A percentile compares a stretch with the other conserved stretches of the same genome.
These are phyloP conservation scores for Musa itinerans DNA, from an alignment of 176 grass and related monocot species.

Conservation along the genomic window DNA sequence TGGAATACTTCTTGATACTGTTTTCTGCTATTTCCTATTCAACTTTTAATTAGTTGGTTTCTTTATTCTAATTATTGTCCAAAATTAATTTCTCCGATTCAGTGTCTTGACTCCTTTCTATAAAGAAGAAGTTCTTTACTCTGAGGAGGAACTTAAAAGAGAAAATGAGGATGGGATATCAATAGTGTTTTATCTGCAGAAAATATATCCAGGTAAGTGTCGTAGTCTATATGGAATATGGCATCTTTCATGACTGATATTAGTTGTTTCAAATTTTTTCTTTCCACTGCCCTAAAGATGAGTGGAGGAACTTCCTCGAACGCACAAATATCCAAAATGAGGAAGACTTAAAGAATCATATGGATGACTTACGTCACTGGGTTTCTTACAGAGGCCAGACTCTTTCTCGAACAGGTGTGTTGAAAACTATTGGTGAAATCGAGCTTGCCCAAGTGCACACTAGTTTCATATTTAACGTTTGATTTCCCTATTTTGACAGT, in stretches of 20 bases:
- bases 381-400: constrained; percentile 88
- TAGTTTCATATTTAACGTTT: constrained; percentile 16
- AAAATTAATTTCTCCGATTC: constrained; percentile 13
- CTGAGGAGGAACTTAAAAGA: constrained; percentile 35
- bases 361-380: constrained; percentile 37
- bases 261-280: background rate
- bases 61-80: constrained; percentile 7
- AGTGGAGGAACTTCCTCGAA: constrained; percentile 64
- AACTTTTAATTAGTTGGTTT: background rate
- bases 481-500: constrained; percentile 28
- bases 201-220: constrained; percentile 77
- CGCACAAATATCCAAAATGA: constrained; percentile 22
- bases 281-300: constrained; percentile 44
- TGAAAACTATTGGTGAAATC: background rate
- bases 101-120: constrained; percentile 98
- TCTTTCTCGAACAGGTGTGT: constrained; percentile 60
- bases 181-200: constrained; percentile 72
- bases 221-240: background rate
- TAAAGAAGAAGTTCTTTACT: constrained; percentile 84
- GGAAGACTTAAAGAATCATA: constrained; percentile 11
- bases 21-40: background rate
- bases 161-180: constrained; percentile 95
- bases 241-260: background rate
- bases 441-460: background rate
- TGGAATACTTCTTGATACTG: no score